A percentile compares a stretch with the other conserved stretches of the same genome.
Conservation (phyloP, 176 grass and related monocot genomes). For the Cenchrus fungigraminus region DNA sequence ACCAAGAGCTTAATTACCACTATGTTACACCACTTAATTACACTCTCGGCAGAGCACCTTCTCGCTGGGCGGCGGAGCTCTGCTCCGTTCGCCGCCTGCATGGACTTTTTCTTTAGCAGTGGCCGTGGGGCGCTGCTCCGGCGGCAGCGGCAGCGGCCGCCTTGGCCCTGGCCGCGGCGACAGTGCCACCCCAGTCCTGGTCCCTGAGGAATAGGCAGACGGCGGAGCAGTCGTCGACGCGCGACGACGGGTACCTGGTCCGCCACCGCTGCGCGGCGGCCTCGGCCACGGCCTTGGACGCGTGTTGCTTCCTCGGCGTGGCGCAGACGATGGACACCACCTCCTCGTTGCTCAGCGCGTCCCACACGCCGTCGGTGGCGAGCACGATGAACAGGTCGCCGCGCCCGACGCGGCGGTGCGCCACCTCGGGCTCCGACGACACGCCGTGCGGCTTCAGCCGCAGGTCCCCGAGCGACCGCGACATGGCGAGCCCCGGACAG, state of each 20-base stretch:
- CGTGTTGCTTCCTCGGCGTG: constrained; percentile 68
- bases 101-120: too few species aligned
- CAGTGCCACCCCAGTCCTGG: constrained; percentile 12
- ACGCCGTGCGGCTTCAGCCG: constrained; percentile 77
- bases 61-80: not conserved
- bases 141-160: not conserved
- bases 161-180: not conserved
- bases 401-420: constrained; percentile 43
- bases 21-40: constrained; percentile 29
- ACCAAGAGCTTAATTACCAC: not conserved
- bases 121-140: too few species aligned
- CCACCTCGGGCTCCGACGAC: constrained; percentile 68
- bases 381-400: constrained; percentile 81
- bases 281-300: constrained; percentile 81
- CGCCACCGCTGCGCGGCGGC: constrained; percentile 72
- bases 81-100: too few species aligned
- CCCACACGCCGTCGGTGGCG: constrained; percentile 91
- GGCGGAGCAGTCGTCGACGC: constrained; percentile 87
- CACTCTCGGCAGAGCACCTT: not conserved
- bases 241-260: constrained; percentile 67
- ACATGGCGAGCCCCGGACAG: constrained; percentile 79
- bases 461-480: constrained; percentile 77
- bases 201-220: constrained; percentile 87
- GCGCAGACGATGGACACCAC: constrained; percentile 79
- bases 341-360: constrained; percentile 89